Base-by-base conservation (phyloP, 2,329 filamentous ascomycete genomes). In the Hyphodiscus sp. region DNA sequence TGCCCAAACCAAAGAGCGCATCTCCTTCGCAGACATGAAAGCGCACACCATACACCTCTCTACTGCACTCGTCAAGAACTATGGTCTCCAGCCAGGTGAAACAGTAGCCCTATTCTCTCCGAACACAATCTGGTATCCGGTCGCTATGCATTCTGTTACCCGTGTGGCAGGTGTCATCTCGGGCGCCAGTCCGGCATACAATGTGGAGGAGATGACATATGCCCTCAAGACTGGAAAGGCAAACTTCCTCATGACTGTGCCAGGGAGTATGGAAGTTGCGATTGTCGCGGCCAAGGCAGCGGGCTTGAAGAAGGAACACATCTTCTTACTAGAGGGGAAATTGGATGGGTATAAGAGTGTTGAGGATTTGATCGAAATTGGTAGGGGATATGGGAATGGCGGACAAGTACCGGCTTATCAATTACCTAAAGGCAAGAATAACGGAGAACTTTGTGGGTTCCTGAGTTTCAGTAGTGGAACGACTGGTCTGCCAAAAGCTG, bases 91-190 rank as follows among this genome's bases (percentile, higher is more conserved):
- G 43, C 62, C 73, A 16, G 78, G 77, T 1, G 73, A 86, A 5
- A 81, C 79, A 0, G 76, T 86, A 1, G 74, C 80, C 0, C 69
- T 87, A 1, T 86, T 85, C 68, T 77, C 76, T 50, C 78, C 78
- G 20, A 87, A 87, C 61, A 82, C 79, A 10, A 78, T 86, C 50
- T 86, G 81, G 81, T 86, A 85, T 61, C 82, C 83, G 0, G 77
- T 85, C 6, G 81, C 79, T 15, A 80, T 85, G 73, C 75, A 81
- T 53, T 76, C 77, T 0, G 75, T 76, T 1, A 70, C 82, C 8
- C 74, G 72, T 66, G 62, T 74, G 61, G 71, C 74, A 0, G 82
- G 78, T 9, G 74, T 81, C 29, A 78, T 85, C 1, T 81, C 76
- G 2, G 83, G 83, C 1, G 83, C 82, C 0, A 81, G 76, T 16